A percentile compares a stretch with the other conserved stretches of the same genome.
Conservation (phyloP, 176 grass and related monocot species). For the Lolium perenne region DNA sequence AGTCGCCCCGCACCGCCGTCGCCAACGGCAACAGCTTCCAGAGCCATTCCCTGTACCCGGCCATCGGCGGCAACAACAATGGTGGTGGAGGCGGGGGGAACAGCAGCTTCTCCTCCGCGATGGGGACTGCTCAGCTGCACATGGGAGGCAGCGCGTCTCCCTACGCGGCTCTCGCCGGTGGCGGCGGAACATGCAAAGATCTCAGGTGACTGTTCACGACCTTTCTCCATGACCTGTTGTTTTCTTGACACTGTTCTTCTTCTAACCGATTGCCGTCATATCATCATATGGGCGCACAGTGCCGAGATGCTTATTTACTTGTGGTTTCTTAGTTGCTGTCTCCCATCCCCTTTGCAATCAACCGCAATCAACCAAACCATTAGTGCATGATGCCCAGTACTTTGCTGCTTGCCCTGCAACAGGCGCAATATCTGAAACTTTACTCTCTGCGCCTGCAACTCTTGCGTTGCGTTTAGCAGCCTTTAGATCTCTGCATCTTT, state of each 20-base stretch:
- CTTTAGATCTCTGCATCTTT: conserved; percentile 41
- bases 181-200: conserved; percentile 53
- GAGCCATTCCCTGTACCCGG: conserved; percentile 51
- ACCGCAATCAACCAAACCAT: conserved; percentile 2
- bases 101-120: conserved; percentile 46
- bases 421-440: conserved; percentile 32
- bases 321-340: neutral
- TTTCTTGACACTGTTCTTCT: conserved; percentile 9
- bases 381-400: conserved; percentile 37
- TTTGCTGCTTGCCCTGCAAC: conserved; percentile 8
- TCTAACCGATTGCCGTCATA: conserved; percentile 36
- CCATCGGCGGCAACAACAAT: conserved; percentile 47
- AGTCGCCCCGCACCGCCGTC: conserved; percentile 7
- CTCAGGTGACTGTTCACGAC: conserved; percentile 54
- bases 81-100: conserved; percentile 40
- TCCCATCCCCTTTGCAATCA: conserved; percentile 28
- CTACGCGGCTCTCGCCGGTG: conserved; percentile 28
- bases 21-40: conserved; percentile 48
- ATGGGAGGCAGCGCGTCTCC: conserved; percentile 42
- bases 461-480: conserved; percentile 14
- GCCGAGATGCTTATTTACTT: neutral
- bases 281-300: conserved; percentile 1
- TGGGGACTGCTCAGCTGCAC: conserved; percentile 53
- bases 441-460: conserved; percentile 31
- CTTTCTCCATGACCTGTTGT: conserved; percentile 21